phyloP scores from a whole-genome alignment of 2,329 filamentous ascomycete species.

The Pseudogymnoascus sp. region DNA sequence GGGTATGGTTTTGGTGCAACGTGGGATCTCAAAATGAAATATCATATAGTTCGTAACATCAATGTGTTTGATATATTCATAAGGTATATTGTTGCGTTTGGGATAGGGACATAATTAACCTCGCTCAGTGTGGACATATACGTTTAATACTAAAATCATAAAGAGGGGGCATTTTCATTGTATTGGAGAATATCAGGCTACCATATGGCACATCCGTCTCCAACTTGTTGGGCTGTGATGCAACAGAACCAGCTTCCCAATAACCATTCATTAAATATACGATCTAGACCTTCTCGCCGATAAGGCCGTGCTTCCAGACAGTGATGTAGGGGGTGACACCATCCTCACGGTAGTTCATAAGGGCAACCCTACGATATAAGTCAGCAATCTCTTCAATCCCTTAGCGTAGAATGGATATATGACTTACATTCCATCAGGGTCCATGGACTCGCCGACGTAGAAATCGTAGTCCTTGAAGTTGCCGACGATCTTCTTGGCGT shows the following conservation, averaged over 20 bases:
- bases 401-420: conserved; percentile 11
- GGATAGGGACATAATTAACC: background rate
- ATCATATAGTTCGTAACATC: background rate
- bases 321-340: conserved; percentile 83
- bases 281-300: conserved; percentile 82
- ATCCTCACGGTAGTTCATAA: conserved; percentile 97
- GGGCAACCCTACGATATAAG: conserved; percentile 58
- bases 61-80: background rate
- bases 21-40: background rate
- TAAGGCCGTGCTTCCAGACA: conserved; percentile 92
- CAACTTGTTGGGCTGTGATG: background rate
- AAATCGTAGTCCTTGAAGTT: conserved; percentile 98
- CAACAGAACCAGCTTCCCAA: conserved; percentile 8
- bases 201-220: background rate
- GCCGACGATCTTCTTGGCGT: conserved; percentile 69
- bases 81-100: background rate
- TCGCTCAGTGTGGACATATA: background rate
- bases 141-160: background rate
- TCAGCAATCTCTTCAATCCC: conserved; percentile 9
- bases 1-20: background rate
- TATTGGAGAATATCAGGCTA: conserved; percentile 10
- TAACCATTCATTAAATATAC: conserved; percentile 9
- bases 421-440: conserved; percentile 86
- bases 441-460: conserved; percentile 85
- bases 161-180: conserved; percentile 7